A percentile compares a stretch with the other conserved stretches of the same genome.
Evolutionary conservation across 1,139 yeast species (phyloP).

Genomic region (Diutina neorugosa): DNA sequence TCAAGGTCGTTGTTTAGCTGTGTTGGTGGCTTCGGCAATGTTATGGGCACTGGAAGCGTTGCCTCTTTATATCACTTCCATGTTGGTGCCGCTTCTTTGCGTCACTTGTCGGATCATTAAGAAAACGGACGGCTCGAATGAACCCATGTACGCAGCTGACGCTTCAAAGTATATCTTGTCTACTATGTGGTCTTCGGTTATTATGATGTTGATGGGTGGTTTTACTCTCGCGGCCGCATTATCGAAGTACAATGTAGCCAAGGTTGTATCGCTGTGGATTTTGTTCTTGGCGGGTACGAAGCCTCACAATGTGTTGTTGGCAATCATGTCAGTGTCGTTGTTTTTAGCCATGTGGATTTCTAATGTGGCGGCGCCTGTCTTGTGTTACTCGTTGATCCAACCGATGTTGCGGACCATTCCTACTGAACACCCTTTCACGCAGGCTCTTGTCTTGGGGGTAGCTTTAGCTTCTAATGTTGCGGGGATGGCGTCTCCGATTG

Average conservation of each 20-base stretch:
- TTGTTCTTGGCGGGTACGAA: slow-evolving; percentile 76
- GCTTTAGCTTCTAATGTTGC: slow-evolving; percentile 88
- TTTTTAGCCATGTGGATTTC: slow-evolving; percentile 92
- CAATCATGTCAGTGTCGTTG: slow-evolving; percentile 77
- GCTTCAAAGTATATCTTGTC: slow-evolving; percentile 71
- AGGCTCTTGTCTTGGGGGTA: slow-evolving; percentile 77
- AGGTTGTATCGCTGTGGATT: slow-evolving; percentile 68
- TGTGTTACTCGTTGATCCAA: slow-evolving; percentile 81
- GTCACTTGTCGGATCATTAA: slow-evolving; percentile 65
- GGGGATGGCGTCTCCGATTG: slow-evolving; percentile 94
- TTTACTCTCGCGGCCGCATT: slow-evolving; percentile 90
- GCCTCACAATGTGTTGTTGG: slow-evolving; percentile 62
- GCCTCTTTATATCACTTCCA: slow-evolving; percentile 76
- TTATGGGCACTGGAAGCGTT: slow-evolving; percentile 93
- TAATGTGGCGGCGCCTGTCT: slow-evolving; percentile 92
- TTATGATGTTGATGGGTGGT: slow-evolving; percentile 81
- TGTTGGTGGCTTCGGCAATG: slow-evolving; percentile 65
- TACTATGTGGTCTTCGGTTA: slow-evolving; percentile 92
- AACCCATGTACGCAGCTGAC: slow-evolving; percentile 46
- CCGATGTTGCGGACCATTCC: slow-evolving; percentile 79
- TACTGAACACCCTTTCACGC: slow-evolving; percentile 63
- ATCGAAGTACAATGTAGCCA: slow-evolving; percentile 82
- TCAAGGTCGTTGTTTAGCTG: slow-evolving; percentile 67
- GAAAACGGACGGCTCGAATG: slow-evolving; percentile 30
- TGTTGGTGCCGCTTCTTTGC: slow-evolving; percentile 67